These are phyloP conservation scores for Pseudocercospora musae DNA, from an alignment of 2,329 filamentous ascomycete genomes.

Conservation along the genomic window DNA sequence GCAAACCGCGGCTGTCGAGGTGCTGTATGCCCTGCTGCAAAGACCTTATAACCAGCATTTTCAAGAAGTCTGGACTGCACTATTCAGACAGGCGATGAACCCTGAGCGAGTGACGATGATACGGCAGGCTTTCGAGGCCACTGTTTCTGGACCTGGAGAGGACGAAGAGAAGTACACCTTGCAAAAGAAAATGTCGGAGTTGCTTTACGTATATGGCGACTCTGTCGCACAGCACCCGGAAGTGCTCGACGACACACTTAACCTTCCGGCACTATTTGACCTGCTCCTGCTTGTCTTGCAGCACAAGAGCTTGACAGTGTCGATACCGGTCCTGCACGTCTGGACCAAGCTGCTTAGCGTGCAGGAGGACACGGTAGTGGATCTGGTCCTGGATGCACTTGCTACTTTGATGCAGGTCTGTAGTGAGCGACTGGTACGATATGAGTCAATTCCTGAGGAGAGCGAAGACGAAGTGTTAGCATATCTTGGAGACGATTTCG, in stretches of 20 bases:
- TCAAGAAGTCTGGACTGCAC: slow-evolving; percentile 50
- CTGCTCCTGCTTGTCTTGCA: slow-evolving; percentile 76
- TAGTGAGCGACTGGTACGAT: slow-evolving; percentile 78
- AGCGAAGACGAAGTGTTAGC: slow-evolving; percentile 74
- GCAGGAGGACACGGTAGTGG: slow-evolving; percentile 64
- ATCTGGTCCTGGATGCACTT: slow-evolving; percentile 59
- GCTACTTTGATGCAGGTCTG: slow-evolving; percentile 77
- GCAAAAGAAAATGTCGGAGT: slow-evolving; percentile 91
- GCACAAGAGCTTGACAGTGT: slow-evolving; percentile 84
- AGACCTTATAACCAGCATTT: slow-evolving; percentile 60
- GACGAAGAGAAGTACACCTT: slow-evolving; percentile 91
- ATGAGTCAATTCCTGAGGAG: slow-evolving; percentile 81
- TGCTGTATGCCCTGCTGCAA: slow-evolving; percentile 38
- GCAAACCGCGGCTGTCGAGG: slow-evolving; percentile 60
- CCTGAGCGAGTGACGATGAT: slow-evolving; percentile 32
- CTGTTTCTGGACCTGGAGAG: slow-evolving; percentile 55
- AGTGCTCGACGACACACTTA: slow-evolving; percentile 55
- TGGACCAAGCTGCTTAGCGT: slow-evolving; percentile 82
- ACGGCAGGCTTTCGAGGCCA: slow-evolving; percentile 30
- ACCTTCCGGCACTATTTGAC: slow-evolving; percentile 72
- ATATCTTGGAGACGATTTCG: slow-evolving; percentile 88
- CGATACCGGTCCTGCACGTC: slow-evolving; percentile 84
- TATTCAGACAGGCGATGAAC: slow-evolving; percentile 30
- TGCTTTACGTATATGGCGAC: slow-evolving; percentile 79
- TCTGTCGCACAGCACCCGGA: slow-evolving; percentile 77